Evolutionary conservation across 257 asterid species (phyloP).

Genomic region (Schizonepeta tenuifolia): DNA sequence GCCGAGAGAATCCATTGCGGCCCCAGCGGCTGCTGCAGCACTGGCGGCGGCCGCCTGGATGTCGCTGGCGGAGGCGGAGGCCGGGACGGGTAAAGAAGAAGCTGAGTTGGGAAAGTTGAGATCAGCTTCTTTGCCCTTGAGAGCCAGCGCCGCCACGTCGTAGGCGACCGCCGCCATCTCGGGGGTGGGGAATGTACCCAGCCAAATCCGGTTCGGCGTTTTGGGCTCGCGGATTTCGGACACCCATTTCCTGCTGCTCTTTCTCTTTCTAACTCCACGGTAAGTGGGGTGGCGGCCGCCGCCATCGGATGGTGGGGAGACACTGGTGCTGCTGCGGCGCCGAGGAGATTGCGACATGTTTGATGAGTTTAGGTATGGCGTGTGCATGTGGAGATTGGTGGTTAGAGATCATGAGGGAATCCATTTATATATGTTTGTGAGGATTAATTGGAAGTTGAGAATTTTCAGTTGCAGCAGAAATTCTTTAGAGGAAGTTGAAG

Average conservation of each 20-base stretch:
- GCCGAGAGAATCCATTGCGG: constrained; percentile 54
- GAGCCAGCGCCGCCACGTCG: constrained; percentile 65
- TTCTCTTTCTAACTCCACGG: constrained; percentile 67
- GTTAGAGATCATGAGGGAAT: constrained; percentile 30
- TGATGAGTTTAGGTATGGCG: neutral
- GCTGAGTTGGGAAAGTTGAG: constrained; percentile 63
- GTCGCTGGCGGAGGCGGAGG: constrained; percentile 55
- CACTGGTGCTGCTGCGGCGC: constrained; percentile 16
- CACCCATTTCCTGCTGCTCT: constrained; percentile 61
- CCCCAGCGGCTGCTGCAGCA: constrained; percentile 69
- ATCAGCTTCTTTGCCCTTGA: constrained; percentile 50
- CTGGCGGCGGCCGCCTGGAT: constrained; percentile 75
- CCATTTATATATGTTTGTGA: constrained; percentile 52
- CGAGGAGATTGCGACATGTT: constrained; percentile 42
- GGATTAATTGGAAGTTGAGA: constrained; percentile 15
- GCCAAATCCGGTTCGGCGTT: constrained; percentile 64
- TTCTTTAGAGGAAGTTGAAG: constrained; percentile 20
- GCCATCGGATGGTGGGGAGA: constrained; percentile 17
- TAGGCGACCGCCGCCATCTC: constrained; percentile 74
- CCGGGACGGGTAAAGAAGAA: constrained; percentile 61
- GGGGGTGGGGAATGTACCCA: constrained; percentile 62
- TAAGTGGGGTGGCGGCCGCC: constrained; percentile 32
- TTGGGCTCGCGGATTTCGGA: constrained; percentile 69
- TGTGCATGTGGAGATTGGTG: constrained; percentile 14
- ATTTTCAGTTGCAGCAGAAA: constrained; percentile 35